Evolutionary conservation across 148 eudicot species (phyloP), one percentile per base, ranked within the genome.

Genomic region (Oxyria digyna): DNA sequence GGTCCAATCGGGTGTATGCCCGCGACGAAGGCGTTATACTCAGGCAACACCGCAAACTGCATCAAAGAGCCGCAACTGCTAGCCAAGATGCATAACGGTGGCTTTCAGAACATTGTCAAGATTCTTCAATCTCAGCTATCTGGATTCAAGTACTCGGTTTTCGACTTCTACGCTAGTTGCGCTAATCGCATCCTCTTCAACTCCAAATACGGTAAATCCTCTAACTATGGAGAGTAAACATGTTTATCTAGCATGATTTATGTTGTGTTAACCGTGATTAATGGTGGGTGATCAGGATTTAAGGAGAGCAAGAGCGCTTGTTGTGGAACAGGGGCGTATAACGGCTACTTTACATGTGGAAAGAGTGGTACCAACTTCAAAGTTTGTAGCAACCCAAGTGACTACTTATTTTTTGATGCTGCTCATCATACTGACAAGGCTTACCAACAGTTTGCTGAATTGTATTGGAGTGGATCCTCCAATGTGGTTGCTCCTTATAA

Each of bases 1-100:
- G 85, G 83, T 21, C 83, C 85, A 1, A 49, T 82, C 4, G 85
- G 85, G 18, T 82, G 85, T 57, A 68, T 70, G 72, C 85, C 85
- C 1, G 67, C 81, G 18, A 75, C 74, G 62, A 77, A 72, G 49
- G 69, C 45, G 8, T 12, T 18, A 15, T 26, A 73, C 26, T 31
- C 64, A 1, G 32, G 31, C 20, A 18, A 17, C 17, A 15, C 23
- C 48, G 69, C 14, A 0, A 38, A 23, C 10, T 82, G 85, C 10
- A 57, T 12, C 11, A 68, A 75, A 41, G 78, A 77, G 57, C 74
- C 80, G 4, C 72, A 62, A 46, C 72, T 70, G 1, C 26, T 80
- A 54, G 78, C 82, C 10, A 55, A 55, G 42, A 73, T 69, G 73
- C 85, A 82, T 78, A 82, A 82, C 21, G 62, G 54, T 3, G 73